Percentiles rank a stretch among this genome's conserved stretches.
These are phyloP conservation scores for Akanthomyces dipterigenus DNA, from an alignment of 2,329 filamentous ascomycete genomes.

Conservation along the genomic window DNA sequence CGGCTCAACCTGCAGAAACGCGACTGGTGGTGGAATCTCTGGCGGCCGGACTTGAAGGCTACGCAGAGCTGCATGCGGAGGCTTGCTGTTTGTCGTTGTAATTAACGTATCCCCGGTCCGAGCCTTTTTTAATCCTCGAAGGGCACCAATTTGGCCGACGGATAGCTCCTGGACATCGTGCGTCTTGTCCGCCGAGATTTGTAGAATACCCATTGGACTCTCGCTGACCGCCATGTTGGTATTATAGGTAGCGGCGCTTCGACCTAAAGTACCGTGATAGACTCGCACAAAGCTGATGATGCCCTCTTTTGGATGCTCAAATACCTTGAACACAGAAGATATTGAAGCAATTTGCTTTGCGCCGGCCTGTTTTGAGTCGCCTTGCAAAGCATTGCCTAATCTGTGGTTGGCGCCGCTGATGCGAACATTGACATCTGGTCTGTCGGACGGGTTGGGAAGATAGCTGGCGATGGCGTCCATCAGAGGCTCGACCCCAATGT, in stretches of 20 bases:
- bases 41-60: slow-evolving; percentile 81
- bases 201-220: slow-evolving; percentile 70
- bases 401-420: slow-evolving; percentile 47
- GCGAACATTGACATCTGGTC: slow-evolving; percentile 71
- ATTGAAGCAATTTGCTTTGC: slow-evolving; percentile 36
- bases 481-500: slow-evolving; percentile 88
- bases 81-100: slow-evolving; percentile 55
- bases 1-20: slow-evolving; percentile 89
- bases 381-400: slow-evolving; percentile 31
- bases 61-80: slow-evolving; percentile 61
- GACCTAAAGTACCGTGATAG: slow-evolving; percentile 74
- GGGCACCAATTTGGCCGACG: slow-evolving; percentile 88
- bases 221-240: slow-evolving; percentile 77
- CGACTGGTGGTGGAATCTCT: slow-evolving; percentile 84
- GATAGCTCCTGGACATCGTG: slow-evolving; percentile 75
- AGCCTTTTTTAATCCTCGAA: slow-evolving; percentile 83
- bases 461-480: slow-evolving; percentile 85
- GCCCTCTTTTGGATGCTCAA: slow-evolving; percentile 77
- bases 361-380: slow-evolving; percentile 29
- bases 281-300: slow-evolving; percentile 88
- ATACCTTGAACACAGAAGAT: slow-evolving; percentile 86
- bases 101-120: slow-evolving; percentile 90
- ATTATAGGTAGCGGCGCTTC: slow-evolving; percentile 75
- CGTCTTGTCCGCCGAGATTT: slow-evolving; percentile 84
- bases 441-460: slow-evolving; percentile 73